Percentiles rank a stretch among this genome's conserved stretches.
phyloP scores from a whole-genome alignment of 2,329 filamentous ascomycete genomes.

The Penicillium fuscoglaucum region DNA sequence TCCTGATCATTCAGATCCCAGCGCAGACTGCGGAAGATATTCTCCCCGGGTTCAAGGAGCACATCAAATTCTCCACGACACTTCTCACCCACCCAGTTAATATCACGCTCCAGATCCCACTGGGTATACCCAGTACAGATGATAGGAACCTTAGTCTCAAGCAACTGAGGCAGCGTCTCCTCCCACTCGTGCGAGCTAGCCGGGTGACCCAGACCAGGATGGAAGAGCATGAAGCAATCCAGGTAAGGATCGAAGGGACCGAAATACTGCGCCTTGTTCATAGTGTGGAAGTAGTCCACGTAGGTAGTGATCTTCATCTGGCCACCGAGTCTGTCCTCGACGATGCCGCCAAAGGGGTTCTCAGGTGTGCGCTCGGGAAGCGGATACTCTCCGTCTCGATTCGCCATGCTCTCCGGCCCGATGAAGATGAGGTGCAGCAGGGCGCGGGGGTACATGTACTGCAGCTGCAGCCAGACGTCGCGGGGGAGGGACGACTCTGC shows the following conservation, averaged over 20 bases:
- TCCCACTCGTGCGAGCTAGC: slow-evolving; percentile 93
- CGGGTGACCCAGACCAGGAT: slow-evolving; percentile 92
- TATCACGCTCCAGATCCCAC: slow-evolving; percentile 89
- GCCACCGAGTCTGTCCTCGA: slow-evolving; percentile 85
- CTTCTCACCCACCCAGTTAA: slow-evolving; percentile 83
- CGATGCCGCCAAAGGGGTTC: slow-evolving; percentile 91
- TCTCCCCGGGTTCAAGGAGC: slow-evolving; percentile 88
- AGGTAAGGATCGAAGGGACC: slow-evolving; percentile 97
- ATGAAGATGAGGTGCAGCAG: slow-evolving; percentile 91
- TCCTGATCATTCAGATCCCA: slow-evolving; percentile 98
- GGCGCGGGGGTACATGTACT: slow-evolving; percentile 92
- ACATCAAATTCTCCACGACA: slow-evolving; percentile 89
- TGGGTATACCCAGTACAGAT: slow-evolving; percentile 95
- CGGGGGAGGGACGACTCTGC: slow-evolving; percentile 96
- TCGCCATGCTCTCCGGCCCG: slow-evolving; percentile 92
- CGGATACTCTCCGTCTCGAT: slow-evolving; percentile 89
- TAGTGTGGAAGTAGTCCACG: slow-evolving; percentile 96
- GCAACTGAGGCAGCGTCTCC: slow-evolving; percentile 80
- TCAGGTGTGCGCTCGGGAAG: slow-evolving; percentile 77
- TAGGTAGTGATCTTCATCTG: slow-evolving; percentile 97
- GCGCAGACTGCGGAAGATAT: slow-evolving; percentile 84
- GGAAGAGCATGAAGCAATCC: slow-evolving; percentile 95
- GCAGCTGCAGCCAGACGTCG: slow-evolving; percentile 88
- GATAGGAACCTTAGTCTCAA: slow-evolving; percentile 94
- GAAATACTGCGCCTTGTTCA: slow-evolving; percentile 88